These are phyloP conservation scores for Lycium ferocissimum DNA, from an alignment of 257 asterid genomes.

Conservation along the genomic window DNA sequence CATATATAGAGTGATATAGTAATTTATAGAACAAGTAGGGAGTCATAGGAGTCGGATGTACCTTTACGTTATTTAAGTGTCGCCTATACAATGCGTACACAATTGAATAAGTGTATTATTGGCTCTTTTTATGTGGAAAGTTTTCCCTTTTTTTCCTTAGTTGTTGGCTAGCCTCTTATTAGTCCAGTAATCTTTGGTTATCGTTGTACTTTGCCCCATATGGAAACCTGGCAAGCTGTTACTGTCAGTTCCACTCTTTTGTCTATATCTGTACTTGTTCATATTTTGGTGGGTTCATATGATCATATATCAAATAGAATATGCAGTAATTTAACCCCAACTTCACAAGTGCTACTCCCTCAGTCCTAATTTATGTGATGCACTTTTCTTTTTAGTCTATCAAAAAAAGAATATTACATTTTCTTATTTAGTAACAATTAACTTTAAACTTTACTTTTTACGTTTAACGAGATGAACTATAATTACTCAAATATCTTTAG, in stretches of 20 bases:
- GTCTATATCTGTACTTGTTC: background rate
- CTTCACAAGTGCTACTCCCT: background rate
- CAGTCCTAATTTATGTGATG: no score
- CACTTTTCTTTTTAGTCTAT: no score
- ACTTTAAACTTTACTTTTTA: no score
- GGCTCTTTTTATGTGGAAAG: background rate
- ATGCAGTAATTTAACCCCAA: background rate
- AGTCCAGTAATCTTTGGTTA: background rate
- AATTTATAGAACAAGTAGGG: background rate
- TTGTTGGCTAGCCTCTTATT: background rate
- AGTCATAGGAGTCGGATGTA: background rate
- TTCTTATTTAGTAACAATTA: no score
- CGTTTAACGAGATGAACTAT: no score
- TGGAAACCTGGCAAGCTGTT: background rate
- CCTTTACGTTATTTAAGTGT: background rate
- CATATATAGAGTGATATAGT: background rate
- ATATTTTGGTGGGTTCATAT: background rate
- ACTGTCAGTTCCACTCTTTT: background rate
- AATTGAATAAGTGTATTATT: background rate
- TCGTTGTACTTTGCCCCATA: conserved; percentile 12
- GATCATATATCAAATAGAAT: background rate
- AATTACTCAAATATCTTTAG: no score
- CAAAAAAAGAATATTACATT: no score
- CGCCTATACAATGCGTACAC: background rate
- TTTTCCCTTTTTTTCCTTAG: background rate